Conservation (phyloP, 345 rosid genomes). For the Populus ilicifolia region DNA sequence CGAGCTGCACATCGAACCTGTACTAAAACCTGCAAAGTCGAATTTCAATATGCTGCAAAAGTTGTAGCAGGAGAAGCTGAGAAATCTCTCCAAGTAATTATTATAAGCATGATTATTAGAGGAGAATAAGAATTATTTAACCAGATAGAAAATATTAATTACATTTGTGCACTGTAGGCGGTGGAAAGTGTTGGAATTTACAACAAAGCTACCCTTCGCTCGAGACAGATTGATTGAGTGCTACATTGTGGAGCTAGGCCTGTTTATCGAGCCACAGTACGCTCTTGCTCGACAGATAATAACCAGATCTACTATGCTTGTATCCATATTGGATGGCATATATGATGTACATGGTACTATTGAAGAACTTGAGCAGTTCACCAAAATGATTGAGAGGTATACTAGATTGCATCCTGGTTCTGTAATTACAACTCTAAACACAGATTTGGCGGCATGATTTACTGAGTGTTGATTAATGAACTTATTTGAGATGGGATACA, state of each 20-base stretch:
- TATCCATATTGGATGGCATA: slow-evolving; percentile 35
- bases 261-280: slow-evolving; percentile 30
- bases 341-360: slow-evolving; percentile 41
- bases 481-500: slow-evolving; percentile 5
- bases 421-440: neutral
- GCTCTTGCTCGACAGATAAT: slow-evolving; percentile 10
- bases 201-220: slow-evolving; percentile 23
- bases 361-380: slow-evolving; percentile 41
- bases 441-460: neutral
- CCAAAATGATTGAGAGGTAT: slow-evolving; percentile 33
- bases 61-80: slow-evolving; percentile 29
- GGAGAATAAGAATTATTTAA: neutral
- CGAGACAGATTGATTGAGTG: slow-evolving; percentile 40
- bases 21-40: slow-evolving; percentile 22
- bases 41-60: slow-evolving; percentile 35
- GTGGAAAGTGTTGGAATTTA: slow-evolving; percentile 35
- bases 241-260: slow-evolving; percentile 37
- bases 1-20: slow-evolving; percentile 5
- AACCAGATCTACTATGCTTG: slow-evolving; percentile 25
- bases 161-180: slow-evolving; percentile 23
- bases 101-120: no score
- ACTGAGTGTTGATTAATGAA: neutral
- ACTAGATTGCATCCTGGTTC: neutral
- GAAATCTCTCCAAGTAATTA: slow-evolving; percentile 10
- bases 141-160: neutral